Conservation (phyloP, 2,329 filamentous ascomycete species). For the Cladophialophora yegresii region DNA sequence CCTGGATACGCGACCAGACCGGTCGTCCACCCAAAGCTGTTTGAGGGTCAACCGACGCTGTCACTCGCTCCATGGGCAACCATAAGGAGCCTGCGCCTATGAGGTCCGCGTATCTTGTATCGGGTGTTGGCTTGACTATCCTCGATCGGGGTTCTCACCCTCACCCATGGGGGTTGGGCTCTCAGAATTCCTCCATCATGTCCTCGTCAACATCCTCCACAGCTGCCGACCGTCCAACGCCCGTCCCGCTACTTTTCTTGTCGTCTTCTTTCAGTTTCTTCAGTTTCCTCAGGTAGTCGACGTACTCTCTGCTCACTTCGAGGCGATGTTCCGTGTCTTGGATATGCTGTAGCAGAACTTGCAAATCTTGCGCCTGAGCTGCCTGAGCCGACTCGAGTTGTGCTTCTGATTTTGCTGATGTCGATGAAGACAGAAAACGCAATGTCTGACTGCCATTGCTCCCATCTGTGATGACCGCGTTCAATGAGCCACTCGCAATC, state of each 20-base stretch:
- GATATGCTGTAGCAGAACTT: constrained; percentile 54
- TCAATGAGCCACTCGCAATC: constrained; percentile 54
- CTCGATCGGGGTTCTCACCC: background rate
- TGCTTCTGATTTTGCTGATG: constrained; percentile 43
- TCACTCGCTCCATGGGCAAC: background rate
- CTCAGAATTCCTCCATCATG: constrained; percentile 37
- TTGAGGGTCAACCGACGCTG: background rate
- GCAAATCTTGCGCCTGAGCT: constrained; percentile 54
- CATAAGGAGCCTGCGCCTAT: background rate
- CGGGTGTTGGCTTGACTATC: background rate
- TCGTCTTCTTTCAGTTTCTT: constrained; percentile 44
- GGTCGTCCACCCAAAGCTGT: background rate
- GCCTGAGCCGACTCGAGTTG: constrained; percentile 48
- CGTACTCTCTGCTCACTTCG: constrained; percentile 60
- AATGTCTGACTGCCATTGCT: constrained; percentile 50
- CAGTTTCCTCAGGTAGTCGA: constrained; percentile 55
- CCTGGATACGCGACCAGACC: background rate
- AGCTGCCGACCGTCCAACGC: constrained; percentile 7
- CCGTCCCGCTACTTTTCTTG: constrained; percentile 25
- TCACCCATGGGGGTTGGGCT: background rate
- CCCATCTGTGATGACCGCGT: constrained; percentile 53
- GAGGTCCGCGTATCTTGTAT: background rate
- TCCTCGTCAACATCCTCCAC: constrained; percentile 36
- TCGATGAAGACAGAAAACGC: constrained; percentile 52
- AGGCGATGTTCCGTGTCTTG: constrained; percentile 58